Conservation (phyloP, 495 filamentous ascomycete genomes). For the Thermochaetoides thermophila region DNA sequence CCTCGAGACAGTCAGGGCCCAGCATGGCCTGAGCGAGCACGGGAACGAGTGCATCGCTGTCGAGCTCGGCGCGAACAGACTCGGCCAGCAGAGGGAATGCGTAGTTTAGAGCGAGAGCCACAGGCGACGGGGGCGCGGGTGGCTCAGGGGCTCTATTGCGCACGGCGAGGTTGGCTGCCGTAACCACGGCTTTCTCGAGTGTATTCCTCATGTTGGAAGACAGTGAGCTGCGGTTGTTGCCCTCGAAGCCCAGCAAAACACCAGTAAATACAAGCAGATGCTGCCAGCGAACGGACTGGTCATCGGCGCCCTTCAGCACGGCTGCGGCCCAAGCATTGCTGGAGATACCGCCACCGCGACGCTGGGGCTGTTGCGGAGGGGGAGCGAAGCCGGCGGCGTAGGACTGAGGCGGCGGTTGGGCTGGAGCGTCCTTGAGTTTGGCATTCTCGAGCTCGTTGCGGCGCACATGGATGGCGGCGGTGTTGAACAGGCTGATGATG, state of each 20-base stretch:
- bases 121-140: conserved; percentile 39
- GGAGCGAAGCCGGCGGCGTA: no score
- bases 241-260: conserved; percentile 67
- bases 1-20: conserved; percentile 57
- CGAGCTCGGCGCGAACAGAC: conserved; percentile 34
- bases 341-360: conserved; percentile 32
- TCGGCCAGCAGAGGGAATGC: conserved; percentile 62
- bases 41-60: conserved; percentile 66
- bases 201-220: conserved; percentile 48
- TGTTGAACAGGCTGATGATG: conserved; percentile 78
- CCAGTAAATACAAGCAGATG: conserved; percentile 72
- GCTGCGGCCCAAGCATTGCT: conserved; percentile 74
- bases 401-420: not conserved
- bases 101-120: conserved; percentile 64
- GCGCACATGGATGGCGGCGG: conserved; percentile 53
- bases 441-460: conserved; percentile 41
- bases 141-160: conserved; percentile 21
- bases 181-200: conserved; percentile 62
- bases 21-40: conserved; percentile 53
- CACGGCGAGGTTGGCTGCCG: conserved; percentile 64
- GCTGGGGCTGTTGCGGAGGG: conserved; percentile 6
- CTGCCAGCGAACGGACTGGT: conserved; percentile 73
- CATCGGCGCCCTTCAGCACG: conserved; percentile 70
- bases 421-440: conserved; percentile 14
- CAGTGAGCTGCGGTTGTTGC: conserved; percentile 47